Evolutionary conservation across 2,329 filamentous ascomycete genomes (phyloP).

Genomic region (Ceratocystis ficicola): DNA sequence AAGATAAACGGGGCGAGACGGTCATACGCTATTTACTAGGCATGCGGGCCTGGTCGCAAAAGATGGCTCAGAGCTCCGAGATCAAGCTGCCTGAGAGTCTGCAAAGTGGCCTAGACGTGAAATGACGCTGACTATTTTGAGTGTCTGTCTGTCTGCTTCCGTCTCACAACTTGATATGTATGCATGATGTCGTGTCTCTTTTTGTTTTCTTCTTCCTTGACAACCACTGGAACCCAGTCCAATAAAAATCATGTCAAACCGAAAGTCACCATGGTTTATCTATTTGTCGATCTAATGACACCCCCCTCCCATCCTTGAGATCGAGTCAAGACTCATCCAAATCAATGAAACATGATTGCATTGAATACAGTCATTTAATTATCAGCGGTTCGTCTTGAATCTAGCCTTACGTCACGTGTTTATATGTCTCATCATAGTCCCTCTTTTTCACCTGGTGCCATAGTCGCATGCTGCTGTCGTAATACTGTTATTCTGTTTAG

Average conservation of each 20-base stretch:
- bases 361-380: no score
- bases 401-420: no score
- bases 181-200: neutral
- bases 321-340: no score
- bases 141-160: neutral
- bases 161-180: neutral
- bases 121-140: neutral
- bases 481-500: neutral
- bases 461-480: neutral
- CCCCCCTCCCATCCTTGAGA: no score
- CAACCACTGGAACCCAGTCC: constrained; percentile 1
- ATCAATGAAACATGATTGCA: no score
- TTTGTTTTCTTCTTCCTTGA: neutral
- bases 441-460: no score
- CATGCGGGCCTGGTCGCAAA: constrained; percentile 59
- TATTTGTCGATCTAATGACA: no score
- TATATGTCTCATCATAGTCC: no score
- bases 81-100: constrained; percentile 29
- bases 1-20: constrained; percentile 63
- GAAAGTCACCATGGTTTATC: no score
- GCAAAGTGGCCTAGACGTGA: constrained; percentile 31
- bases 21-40: constrained; percentile 71
- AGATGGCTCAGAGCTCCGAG: neutral
- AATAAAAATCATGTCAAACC: no score
- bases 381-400: no score